A percentile compares a stretch with the other conserved stretches of the same genome.
phyloP scores from a whole-genome alignment of 208 protist species.

The Leptomonas seymouri region DNA sequence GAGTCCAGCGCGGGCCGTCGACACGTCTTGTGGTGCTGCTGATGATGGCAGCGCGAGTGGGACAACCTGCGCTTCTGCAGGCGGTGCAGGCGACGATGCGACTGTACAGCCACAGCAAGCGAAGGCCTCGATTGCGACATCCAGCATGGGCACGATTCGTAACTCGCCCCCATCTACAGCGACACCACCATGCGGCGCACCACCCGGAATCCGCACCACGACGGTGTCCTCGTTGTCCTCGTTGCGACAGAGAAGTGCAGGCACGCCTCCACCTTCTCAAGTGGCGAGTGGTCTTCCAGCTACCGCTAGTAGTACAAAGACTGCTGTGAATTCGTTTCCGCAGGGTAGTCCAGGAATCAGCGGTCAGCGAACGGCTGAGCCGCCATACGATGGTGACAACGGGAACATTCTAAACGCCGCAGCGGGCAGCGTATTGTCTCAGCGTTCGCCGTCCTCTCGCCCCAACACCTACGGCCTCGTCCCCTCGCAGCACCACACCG shows the following conservation, averaged over 20 bases:
- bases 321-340: not conserved
- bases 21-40: not conserved
- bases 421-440: not conserved
- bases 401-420: not conserved
- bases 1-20: constrained; percentile 3
- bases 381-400: not conserved
- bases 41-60: not conserved
- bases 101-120: not conserved
- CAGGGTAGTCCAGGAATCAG: not conserved
- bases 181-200: not conserved
- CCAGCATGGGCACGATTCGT: constrained; percentile 17
- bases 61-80: not conserved
- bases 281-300: not conserved
- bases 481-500: constrained; percentile 19
- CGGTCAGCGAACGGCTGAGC: not conserved
- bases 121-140: constrained; percentile 1
- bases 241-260: not conserved
- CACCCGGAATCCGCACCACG: not conserved
- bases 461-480: constrained; percentile 46
- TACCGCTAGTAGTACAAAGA: not conserved
- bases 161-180: not conserved
- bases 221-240: not conserved
- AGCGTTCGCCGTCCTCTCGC: constrained; percentile 14
- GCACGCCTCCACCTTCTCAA: not conserved
- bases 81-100: not conserved